Evolutionary conservation across 257 asterid species (phyloP).

Genomic region (Haberlea rhodopensis): DNA sequence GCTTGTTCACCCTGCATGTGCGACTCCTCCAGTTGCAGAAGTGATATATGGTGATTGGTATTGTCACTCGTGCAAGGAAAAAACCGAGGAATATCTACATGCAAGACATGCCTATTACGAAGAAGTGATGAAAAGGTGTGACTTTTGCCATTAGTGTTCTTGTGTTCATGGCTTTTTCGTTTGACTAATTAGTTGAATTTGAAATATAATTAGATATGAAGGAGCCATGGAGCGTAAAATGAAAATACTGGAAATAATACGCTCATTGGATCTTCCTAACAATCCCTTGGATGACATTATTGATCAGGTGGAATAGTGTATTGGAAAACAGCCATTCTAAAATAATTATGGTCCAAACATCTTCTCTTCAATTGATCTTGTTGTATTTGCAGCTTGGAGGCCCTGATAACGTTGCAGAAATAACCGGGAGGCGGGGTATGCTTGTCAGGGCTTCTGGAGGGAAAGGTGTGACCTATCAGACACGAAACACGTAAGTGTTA

Average conservation of each 20-base stretch:
- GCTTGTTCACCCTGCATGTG: slow-evolving; percentile 77
- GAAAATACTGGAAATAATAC: slow-evolving; percentile 72
- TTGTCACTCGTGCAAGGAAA: slow-evolving; percentile 87
- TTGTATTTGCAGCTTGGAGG: slow-evolving; percentile 79
- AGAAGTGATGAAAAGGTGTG: slow-evolving; percentile 68
- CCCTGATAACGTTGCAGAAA: slow-evolving; percentile 94
- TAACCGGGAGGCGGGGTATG: slow-evolving; percentile 97
- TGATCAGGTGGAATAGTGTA: slow-evolving; percentile 64
- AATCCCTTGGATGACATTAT: slow-evolving; percentile 97
- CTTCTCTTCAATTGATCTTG: slow-evolving; percentile 25
- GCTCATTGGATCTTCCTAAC: slow-evolving; percentile 91
- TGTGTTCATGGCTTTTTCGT: slow-evolving; percentile 7
- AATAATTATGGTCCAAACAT: background rate
- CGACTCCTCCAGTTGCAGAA: slow-evolving; percentile 80
- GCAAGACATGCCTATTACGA: slow-evolving; percentile 69
- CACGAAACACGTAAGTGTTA: slow-evolving; percentile 89
- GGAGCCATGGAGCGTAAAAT: slow-evolving; percentile 73
- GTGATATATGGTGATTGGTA: slow-evolving; percentile 70
- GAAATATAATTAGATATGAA: slow-evolving; percentile 61
- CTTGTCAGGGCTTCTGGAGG: slow-evolving; percentile 86
- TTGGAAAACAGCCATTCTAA: slow-evolving; percentile 8
- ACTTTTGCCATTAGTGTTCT: slow-evolving; percentile 11
- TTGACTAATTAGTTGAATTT: slow-evolving; percentile 24
- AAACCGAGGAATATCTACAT: slow-evolving; percentile 85
- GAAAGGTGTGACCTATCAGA: slow-evolving; percentile 93